These are phyloP conservation scores for Elongisporangium undulatum DNA, from an alignment of 352 stramenopile genomes.

Conservation along the genomic window DNA sequence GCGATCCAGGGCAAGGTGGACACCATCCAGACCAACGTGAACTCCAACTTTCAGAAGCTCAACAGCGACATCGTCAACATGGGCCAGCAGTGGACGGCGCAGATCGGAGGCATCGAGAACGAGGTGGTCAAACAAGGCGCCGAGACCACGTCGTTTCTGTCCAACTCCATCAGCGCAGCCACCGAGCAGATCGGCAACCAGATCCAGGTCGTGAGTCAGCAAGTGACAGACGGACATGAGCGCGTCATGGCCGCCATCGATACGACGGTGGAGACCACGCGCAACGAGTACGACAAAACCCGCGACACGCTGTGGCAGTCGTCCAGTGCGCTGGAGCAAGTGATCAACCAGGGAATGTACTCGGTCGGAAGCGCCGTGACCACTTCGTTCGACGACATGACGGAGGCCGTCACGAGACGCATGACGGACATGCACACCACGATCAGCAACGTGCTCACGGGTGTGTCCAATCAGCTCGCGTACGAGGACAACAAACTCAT, in stretches of 20 bases:
- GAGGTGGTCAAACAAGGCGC: constrained; percentile 5
- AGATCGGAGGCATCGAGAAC: constrained; percentile 6
- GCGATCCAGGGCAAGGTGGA: constrained; percentile 2
- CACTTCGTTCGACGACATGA: constrained; percentile 9
- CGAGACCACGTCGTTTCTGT: constrained; percentile 9
- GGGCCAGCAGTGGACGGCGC: constrained; percentile 6
- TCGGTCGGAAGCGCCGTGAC: background rate
- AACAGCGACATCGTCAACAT: constrained; percentile 7
- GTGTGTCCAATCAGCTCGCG: constrained; percentile 5
- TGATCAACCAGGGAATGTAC: constrained; percentile 4
- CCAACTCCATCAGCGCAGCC: constrained; percentile 5
- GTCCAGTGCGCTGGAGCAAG: constrained; percentile 5
- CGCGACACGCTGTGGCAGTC: constrained; percentile 5
- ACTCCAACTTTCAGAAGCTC: constrained; percentile 4
- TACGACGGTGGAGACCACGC: constrained; percentile 4
- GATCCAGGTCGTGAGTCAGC: constrained; percentile 5
- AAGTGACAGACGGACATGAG: background rate
- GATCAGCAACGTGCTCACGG: constrained; percentile 1
- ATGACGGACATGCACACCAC: background rate
- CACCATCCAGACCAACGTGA: constrained; percentile 6
- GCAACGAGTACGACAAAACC: constrained; percentile 4
- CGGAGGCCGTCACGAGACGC: constrained; percentile 6
- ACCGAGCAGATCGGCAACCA: constrained; percentile 4
- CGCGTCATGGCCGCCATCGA: background rate
- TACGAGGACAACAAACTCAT: constrained; percentile 6